Conservation (phyloP, 441 rosid genomes). For the Erodium texanum region DNA sequence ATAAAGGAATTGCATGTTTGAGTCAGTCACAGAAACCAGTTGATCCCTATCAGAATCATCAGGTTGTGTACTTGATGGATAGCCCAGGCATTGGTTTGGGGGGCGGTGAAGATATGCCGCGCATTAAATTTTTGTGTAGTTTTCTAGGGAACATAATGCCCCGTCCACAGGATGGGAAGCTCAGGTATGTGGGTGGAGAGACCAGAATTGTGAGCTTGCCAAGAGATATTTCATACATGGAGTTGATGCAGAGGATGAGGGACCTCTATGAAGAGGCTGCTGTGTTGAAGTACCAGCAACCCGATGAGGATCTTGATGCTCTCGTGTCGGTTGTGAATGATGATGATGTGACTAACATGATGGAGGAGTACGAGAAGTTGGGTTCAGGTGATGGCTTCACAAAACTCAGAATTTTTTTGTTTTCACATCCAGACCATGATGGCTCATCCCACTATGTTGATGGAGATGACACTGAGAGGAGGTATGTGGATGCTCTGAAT, state of each 20-base stretch:
- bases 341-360: too few species aligned
- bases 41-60: too few species aligned
- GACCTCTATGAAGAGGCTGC: slow-evolving; percentile 77
- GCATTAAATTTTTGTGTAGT: slow-evolving; percentile 83
- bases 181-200: slow-evolving; percentile 96
- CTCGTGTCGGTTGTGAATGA: too few species aligned
- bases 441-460: slow-evolving; percentile 51
- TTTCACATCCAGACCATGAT: slow-evolving; percentile 62
- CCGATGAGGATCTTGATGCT: too few species aligned
- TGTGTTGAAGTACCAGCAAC: slow-evolving; percentile 83
- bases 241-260: slow-evolving; percentile 74
- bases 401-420: slow-evolving; percentile 84
- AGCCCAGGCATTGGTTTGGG: slow-evolving; percentile 28
- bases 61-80: slow-evolving; percentile 45
- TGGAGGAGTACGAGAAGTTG: slow-evolving; percentile 97
- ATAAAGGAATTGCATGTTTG: slow-evolving; percentile 32
- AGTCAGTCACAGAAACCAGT: too few species aligned
- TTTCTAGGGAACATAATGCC: slow-evolving; percentile 88
- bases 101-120: slow-evolving; percentile 57
- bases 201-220: slow-evolving; percentile 73
- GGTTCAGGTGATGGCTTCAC: slow-evolving; percentile 83
- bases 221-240: slow-evolving; percentile 60
- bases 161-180: slow-evolving; percentile 84
- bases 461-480: slow-evolving; percentile 78
- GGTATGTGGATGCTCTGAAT: slow-evolving; percentile 67